Base-by-base conservation (phyloP, 192 early-diverging fungal species). In the Pilaira anomala region DNA sequence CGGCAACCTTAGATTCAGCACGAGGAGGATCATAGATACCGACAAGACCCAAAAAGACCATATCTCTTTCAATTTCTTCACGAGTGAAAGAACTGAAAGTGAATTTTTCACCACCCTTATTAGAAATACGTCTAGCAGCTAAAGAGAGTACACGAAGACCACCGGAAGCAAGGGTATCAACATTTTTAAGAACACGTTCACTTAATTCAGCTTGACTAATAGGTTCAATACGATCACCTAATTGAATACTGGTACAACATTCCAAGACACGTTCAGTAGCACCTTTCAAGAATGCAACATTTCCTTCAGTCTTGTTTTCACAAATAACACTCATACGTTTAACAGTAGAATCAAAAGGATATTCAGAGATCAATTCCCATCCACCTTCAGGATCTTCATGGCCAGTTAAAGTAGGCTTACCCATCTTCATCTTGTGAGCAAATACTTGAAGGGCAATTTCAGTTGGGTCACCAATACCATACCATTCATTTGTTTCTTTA, bases 301-400 rank as follows among this genome's bases (percentile, higher is more conserved):
- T 18, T 49, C 93, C 73, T 62, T 88, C 71, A 36, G 72, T 66
- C 3, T 76, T 63, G 54, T 67, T 68, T 39, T 66, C 63, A 59
- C 80, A 89, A 3, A 95, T 68, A n/a, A 93, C 89, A 76, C 87
- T 90, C 96, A 98, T 98, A 36, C 95, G 87, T 74, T 98, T 98
- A 42, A 88, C 76, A 29, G 73, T 67, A 16, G 89, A 88, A 66
- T 91, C 89, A 53, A 91, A 91, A 28, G 85, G 84, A 62, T 79
- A 87, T 71, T 91, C 89, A 62, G 76, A 77, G 1, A 87, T 36
- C 3, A 87, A 65, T 7, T 66, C 60, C 78, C 83, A 87, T 2
- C 36, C 56, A 41, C 40, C 33, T 1, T 29, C 16, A 3, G 28
- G 9, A 58, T 58, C 40, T 14, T 79, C 75, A 62, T 39, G 61